Conservation (phyloP, 2,329 filamentous ascomycete genomes). For the Myriosclerotinia scirpicola region DNA sequence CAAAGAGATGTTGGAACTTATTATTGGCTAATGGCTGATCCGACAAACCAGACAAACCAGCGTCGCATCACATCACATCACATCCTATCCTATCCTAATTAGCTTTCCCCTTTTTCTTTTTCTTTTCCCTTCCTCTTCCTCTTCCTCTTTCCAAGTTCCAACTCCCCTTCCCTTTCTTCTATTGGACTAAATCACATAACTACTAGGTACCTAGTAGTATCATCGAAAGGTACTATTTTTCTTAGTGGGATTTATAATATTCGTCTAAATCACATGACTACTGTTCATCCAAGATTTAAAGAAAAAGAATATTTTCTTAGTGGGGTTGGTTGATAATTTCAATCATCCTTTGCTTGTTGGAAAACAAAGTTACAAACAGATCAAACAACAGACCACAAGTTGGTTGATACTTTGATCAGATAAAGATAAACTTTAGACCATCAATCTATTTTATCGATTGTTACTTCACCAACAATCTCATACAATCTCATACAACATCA, state of each 20-base stretch:
- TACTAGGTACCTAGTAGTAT: no score
- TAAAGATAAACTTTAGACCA: background rate
- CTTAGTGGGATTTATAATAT: background rate
- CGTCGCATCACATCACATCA: no score
- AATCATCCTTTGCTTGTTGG: background rate
- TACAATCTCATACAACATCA: background rate
- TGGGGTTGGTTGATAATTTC: no score
- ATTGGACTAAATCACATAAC: constrained; percentile 5
- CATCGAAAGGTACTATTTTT: background rate
- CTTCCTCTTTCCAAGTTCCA: background rate
- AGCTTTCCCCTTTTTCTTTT: background rate
- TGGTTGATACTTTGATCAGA: constrained; percentile 1
- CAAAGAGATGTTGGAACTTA: background rate
- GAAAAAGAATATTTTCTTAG: background rate
- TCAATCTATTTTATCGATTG: background rate
- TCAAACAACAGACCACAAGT: constrained; percentile 10
- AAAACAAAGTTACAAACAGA: no score
- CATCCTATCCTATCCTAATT: background rate
- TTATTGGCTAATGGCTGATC: background rate
- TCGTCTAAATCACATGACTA: background rate
- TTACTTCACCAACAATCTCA: constrained; percentile 5
- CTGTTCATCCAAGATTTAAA: no score
- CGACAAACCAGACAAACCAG: background rate
- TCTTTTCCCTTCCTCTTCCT: background rate
- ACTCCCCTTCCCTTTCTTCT: background rate